These are phyloP conservation scores for Drechslera avenae DNA, from an alignment of 2,329 filamentous ascomycete genomes.

Conservation along the genomic window DNA sequence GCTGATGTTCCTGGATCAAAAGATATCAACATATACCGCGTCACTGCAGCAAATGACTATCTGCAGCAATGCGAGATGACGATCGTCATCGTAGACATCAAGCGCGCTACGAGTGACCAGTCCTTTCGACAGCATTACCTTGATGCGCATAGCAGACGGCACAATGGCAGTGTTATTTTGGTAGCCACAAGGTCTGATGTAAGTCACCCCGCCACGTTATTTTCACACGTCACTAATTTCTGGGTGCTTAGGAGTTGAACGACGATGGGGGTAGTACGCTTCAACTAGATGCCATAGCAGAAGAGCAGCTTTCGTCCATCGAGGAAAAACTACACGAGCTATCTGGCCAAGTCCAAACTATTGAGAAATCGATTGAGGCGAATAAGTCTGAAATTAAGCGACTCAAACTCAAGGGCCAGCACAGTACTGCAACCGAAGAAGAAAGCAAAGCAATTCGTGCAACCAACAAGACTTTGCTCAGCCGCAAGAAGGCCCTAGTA, in stretches of 20 bases:
- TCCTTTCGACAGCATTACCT: conserved; percentile 14
- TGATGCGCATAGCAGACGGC: conserved; percentile 20
- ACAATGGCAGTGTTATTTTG: conserved; percentile 26
- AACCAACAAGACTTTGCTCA: conserved; percentile 1
- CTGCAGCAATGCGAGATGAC: conserved; percentile 26
- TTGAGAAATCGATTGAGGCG: not conserved
- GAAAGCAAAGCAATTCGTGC: not conserved
- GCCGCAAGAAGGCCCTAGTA: not conserved
- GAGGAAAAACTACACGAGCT: not conserved
- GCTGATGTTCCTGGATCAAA: conserved; percentile 25
- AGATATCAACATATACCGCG: conserved; percentile 21
- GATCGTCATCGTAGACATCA: conserved; percentile 25
- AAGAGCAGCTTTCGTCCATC: conserved; percentile 6
- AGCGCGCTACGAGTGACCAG: conserved; percentile 14
- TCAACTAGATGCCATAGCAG: not conserved
- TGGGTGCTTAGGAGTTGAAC: conserved; percentile 8
- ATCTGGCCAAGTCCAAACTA: not conserved
- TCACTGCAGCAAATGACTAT: conserved; percentile 16
- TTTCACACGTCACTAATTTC: not conserved
- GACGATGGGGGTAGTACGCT: conserved; percentile 5
- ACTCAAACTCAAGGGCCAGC: not conserved
- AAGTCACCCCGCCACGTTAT: not conserved
- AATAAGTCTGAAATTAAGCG: conserved; percentile 3
- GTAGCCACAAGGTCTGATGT: conserved; percentile 27
- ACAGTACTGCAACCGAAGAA: not conserved